Conservation (phyloP, 2,329 filamentous ascomycete species). For the Escovopsis sp. region DNA sequence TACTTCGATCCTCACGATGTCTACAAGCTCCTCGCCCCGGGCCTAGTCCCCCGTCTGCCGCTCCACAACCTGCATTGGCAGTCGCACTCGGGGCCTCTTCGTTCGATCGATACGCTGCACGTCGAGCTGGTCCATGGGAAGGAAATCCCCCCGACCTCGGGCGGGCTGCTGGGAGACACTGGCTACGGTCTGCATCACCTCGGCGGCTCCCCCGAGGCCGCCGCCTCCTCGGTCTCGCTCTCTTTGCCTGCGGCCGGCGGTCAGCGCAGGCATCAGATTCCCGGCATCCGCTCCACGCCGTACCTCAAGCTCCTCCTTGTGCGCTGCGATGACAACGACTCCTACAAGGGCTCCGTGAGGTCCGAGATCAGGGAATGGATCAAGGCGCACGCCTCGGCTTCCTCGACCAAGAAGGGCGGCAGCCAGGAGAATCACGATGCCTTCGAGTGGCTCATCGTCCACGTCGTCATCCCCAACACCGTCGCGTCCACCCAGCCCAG, state of each 20-base stretch:
- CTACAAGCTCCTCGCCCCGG: slow-evolving; percentile 66
- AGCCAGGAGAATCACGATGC: slow-evolving; percentile 89
- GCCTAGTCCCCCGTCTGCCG: slow-evolving; percentile 65
- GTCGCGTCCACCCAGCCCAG: slow-evolving; percentile 65
- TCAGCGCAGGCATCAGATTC: slow-evolving; percentile 76
- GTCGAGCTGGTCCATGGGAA: slow-evolving; percentile 65
- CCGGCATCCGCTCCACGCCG: slow-evolving; percentile 78
- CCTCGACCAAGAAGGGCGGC: slow-evolving; percentile 37
- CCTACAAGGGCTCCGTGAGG: slow-evolving; percentile 69
- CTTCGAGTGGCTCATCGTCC: slow-evolving; percentile 87
- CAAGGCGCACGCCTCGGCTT: slow-evolving; percentile 53
- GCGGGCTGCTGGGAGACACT: slow-evolving; percentile 32
- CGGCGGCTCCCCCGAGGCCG: slow-evolving; percentile 27
- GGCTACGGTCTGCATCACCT: slow-evolving; percentile 37
- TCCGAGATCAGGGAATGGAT: slow-evolving; percentile 83
- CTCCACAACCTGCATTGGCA: slow-evolving; percentile 94
- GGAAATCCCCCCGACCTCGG: slow-evolving; percentile 28
- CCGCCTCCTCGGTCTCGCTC: slow-evolving; percentile 19
- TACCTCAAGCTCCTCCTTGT: slow-evolving; percentile 86
- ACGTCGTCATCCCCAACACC: slow-evolving; percentile 82
- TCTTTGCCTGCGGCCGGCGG: slow-evolving; percentile 19
- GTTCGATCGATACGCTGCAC: slow-evolving; percentile 86
- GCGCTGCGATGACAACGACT: slow-evolving; percentile 89
- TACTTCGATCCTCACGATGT: slow-evolving; percentile 89
- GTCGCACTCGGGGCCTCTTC: slow-evolving; percentile 75